These are phyloP conservation scores for Hortaea sp. DNA, from an alignment of 2,329 filamentous ascomycete genomes.

Conservation along the genomic window DNA sequence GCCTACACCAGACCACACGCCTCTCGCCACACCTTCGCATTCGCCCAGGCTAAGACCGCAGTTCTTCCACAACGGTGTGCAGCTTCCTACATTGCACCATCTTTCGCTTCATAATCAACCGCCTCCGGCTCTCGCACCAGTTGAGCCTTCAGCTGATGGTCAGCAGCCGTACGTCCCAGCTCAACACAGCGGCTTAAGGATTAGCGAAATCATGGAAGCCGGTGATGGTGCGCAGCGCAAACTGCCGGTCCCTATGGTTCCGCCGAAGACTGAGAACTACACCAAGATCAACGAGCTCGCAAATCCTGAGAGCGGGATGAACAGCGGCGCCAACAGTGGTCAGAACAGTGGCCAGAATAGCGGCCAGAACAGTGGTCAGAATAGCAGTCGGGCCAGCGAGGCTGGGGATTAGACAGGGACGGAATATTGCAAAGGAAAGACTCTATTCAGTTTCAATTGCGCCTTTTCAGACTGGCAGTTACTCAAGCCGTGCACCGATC, in stretches of 20 bases:
- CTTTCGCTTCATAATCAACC: constrained; percentile 50
- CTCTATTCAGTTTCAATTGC: no score
- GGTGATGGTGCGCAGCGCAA: constrained; percentile 83
- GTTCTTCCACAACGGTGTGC: constrained; percentile 55
- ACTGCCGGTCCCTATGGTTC: constrained; percentile 80
- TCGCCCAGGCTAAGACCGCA: constrained; percentile 82
- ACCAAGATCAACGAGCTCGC: constrained; percentile 74
- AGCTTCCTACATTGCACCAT: constrained; percentile 77
- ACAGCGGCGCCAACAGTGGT: constrained; percentile 39
- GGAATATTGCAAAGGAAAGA: background rate
- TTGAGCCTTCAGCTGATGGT: constrained; percentile 56
- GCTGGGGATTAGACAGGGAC: constrained; percentile 17
- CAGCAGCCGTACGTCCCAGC: constrained; percentile 49
- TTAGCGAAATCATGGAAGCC: constrained; percentile 86
- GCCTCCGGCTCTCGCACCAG: constrained; percentile 55
- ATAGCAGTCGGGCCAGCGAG: constrained; percentile 22
- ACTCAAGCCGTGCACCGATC: no score
- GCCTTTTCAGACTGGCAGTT: no score
- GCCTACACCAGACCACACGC: constrained; percentile 94
- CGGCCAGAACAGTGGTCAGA: constrained; percentile 24
- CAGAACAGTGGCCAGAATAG: constrained; percentile 19
- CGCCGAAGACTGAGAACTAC: constrained; percentile 30
- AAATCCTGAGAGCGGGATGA: constrained; percentile 57
- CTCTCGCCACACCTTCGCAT: constrained; percentile 90
- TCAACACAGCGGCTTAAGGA: constrained; percentile 58